phyloP scores from a whole-genome alignment of 2,329 filamentous ascomycete genomes.

The Xylaria sp. region DNA sequence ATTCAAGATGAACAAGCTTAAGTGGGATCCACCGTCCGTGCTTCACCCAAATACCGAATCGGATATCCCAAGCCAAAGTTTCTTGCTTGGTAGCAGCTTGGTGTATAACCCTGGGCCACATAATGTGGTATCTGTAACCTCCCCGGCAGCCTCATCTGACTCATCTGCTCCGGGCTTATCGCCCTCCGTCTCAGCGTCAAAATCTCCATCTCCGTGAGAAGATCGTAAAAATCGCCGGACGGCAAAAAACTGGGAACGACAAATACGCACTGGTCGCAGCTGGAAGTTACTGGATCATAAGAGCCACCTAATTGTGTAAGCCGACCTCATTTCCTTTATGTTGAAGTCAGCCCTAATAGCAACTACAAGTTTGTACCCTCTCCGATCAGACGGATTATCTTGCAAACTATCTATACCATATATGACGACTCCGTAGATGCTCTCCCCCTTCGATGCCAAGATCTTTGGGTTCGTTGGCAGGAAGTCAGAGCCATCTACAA shows the following conservation, averaged over 20 bases:
- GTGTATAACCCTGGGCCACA: conserved; percentile 19
- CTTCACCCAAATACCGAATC: not conserved
- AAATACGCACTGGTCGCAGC: not conserved
- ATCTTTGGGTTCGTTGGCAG: not conserved
- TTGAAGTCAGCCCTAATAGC: not conserved
- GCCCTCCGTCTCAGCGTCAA: conserved; percentile 23
- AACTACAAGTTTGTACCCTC: not conserved
- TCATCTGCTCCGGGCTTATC: conserved; percentile 23
- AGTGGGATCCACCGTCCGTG: conserved; percentile 4
- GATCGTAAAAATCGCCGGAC: not conserved
- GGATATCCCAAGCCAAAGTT: conserved; percentile 2
- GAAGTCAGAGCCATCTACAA: conserved; percentile 29
- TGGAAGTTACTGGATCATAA: no score
- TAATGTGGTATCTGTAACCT: not conserved
- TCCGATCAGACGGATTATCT: not conserved
- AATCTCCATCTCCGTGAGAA: conserved; percentile 18
- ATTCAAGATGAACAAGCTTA: conserved; percentile 26
- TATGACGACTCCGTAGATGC: not conserved
- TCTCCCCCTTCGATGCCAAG: not conserved
- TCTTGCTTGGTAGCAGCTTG: conserved; percentile 28
- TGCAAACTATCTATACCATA: conserved; percentile 11
- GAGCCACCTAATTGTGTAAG: conserved; percentile 4
- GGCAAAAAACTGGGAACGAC: not conserved
- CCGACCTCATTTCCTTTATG: not conserved
- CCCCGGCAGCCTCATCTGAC: conserved; percentile 12